Evolutionary conservation across 179 eudicot genomes (phyloP).

Genomic region (Sideroxylon spinosum): DNA sequence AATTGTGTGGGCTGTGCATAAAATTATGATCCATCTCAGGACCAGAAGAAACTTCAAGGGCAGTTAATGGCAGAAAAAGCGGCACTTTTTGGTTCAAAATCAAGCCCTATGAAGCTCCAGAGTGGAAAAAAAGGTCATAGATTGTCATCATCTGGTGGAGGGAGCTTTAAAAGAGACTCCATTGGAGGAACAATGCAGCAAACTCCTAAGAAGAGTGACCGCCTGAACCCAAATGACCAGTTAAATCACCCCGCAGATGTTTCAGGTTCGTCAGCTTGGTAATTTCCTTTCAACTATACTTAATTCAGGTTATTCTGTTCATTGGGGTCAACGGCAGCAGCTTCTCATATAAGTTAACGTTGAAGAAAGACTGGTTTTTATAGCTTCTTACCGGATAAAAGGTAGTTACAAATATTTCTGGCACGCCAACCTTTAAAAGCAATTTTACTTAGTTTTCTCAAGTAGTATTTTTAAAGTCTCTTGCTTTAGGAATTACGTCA

Average conservation of each 20-base stretch:
- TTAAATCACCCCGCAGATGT: constrained; percentile 24
- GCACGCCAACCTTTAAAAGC: too few relatives aligned
- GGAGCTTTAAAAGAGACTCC: constrained; percentile 52
- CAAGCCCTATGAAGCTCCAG: constrained; percentile 72
- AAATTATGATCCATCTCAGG: constrained; percentile 39
- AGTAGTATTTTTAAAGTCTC: too few relatives aligned
- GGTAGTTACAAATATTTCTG: too few relatives aligned
- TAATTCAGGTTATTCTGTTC: too few relatives aligned
- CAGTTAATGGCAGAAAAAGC: constrained; percentile 82
- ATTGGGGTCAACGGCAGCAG: too few relatives aligned
- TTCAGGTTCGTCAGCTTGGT: constrained; percentile 51
- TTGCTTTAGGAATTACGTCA: too few relatives aligned
- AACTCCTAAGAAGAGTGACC: constrained; percentile 53
- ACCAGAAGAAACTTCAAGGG: constrained; percentile 89
- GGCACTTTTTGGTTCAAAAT: constrained; percentile 79
- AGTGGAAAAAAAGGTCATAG: constrained; percentile 62
- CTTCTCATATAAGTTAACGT: too few relatives aligned
- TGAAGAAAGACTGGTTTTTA: too few relatives aligned
- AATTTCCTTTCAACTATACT: constrained; percentile 13
- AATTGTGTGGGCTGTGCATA: not conserved
- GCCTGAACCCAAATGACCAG: constrained; percentile 27
- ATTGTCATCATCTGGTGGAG: constrained; percentile 51
- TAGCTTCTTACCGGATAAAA: too few relatives aligned
- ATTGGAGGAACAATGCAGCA: constrained; percentile 56
- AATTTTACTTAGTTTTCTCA: too few relatives aligned